Conservation (phyloP, 352 stramenopile species). For the Ophiocytium majus region DNA sequence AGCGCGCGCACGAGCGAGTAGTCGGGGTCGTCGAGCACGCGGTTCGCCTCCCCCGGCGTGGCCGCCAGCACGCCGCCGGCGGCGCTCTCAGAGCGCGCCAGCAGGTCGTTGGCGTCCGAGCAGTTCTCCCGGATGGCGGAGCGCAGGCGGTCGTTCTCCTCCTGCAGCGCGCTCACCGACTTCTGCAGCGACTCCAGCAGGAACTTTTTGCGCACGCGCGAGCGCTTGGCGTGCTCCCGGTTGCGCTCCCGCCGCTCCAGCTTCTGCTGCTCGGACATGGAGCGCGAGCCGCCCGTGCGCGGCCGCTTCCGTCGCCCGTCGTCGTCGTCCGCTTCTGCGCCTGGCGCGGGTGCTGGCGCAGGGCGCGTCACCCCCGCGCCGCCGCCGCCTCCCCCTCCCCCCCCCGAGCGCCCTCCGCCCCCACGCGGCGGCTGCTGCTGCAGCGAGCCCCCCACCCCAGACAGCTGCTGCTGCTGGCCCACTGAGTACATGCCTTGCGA, state of each 20-base stretch:
- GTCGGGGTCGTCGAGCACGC: conserved; percentile 70
- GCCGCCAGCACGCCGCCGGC: conserved; percentile 60
- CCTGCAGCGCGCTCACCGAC: conserved; percentile 68
- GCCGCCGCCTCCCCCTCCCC: background rate
- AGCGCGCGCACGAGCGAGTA: conserved; percentile 72
- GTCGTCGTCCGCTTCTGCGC: conserved; percentile 36
- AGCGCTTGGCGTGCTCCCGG: conserved; percentile 77
- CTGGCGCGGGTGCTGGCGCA: conserved; percentile 15
- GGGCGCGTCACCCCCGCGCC: background rate
- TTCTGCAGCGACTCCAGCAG: conserved; percentile 76
- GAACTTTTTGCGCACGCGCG: conserved; percentile 80
- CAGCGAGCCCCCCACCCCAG: background rate
- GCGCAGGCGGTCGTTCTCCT: conserved; percentile 78
- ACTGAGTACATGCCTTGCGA: background rate
- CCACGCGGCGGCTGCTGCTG: background rate
- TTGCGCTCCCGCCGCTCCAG: conserved; percentile 68
- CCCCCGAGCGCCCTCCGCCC: background rate
- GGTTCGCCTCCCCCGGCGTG: conserved; percentile 61
- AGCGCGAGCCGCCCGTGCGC: conserved; percentile 31
- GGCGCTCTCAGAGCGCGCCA: conserved; percentile 57
- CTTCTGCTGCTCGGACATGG: conserved; percentile 64
- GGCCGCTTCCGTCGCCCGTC: conserved; percentile 1
- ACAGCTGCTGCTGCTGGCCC: background rate
- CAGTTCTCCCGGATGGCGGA: conserved; percentile 66
- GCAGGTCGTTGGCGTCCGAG: conserved; percentile 60